Conservation (phyloP, 2,329 filamentous ascomycete species). For the Ambrosiella beaveri region DNA sequence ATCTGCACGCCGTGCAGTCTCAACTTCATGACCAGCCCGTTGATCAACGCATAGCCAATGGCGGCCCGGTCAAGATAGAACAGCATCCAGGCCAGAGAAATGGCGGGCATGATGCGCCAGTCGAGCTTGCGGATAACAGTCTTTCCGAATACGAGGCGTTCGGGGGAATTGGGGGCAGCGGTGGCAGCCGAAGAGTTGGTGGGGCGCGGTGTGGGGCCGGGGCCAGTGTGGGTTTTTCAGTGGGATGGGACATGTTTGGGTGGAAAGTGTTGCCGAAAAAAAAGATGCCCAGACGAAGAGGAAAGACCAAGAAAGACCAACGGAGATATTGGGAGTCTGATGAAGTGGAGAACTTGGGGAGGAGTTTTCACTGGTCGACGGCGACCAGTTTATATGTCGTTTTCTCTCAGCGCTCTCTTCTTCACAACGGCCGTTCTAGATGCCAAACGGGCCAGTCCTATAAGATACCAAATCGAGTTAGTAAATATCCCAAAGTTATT, state of each 20-base stretch:
- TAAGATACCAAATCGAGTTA: too few relatives aligned
- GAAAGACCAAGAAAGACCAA: too few relatives aligned
- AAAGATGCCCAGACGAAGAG: not conserved
- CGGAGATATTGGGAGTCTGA: too few relatives aligned
- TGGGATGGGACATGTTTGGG: not conserved
- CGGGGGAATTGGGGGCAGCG: not conserved
- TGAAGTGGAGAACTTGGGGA: too few relatives aligned
- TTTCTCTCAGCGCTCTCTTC: too few relatives aligned
- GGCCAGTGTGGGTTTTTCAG: not conserved
- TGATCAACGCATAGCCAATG: slow-evolving; percentile 21
- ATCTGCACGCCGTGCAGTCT: slow-evolving; percentile 44
- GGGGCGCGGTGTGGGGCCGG: not conserved
- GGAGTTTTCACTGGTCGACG: too few relatives aligned
- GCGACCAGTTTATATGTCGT: too few relatives aligned
- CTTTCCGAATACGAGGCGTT: not conserved
- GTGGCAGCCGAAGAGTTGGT: not conserved
- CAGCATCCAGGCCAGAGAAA: slow-evolving; percentile 14
- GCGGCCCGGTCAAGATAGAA: slow-evolving; percentile 20
- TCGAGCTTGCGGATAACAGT: slow-evolving; percentile 12
- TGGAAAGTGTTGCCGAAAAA: not conserved
- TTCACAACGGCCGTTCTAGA: too few relatives aligned
- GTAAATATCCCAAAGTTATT: too few relatives aligned
- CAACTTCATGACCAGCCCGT: slow-evolving; percentile 41
- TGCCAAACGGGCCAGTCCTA: too few relatives aligned
- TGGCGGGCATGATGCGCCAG: slow-evolving; percentile 10